Evolutionary conservation across 495 filamentous ascomycete genomes (phyloP).

Genomic region (Lasiosphaeria ovina): DNA sequence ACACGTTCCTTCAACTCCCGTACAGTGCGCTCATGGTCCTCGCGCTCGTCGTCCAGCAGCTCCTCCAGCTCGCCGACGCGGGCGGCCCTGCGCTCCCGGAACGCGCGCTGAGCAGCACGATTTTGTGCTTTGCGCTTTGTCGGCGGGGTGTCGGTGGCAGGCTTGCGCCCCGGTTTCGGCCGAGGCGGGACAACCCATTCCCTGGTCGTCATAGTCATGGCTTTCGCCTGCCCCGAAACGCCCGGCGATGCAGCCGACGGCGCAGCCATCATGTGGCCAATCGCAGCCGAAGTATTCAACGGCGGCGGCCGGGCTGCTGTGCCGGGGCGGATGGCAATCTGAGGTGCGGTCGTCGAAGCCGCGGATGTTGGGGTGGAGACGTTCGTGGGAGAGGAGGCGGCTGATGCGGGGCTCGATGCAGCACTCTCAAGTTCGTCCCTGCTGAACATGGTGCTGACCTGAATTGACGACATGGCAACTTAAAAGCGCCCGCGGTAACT

Average conservation of each 20-base stretch:
- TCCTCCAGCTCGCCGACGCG: conserved; percentile 85
- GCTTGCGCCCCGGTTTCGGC: conserved; percentile 91
- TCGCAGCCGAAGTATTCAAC: conserved; percentile 14
- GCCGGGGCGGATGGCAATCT: conserved; percentile 29
- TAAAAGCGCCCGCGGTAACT: too few species aligned
- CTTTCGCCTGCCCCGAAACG: conserved; percentile 16
- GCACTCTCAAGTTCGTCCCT: conserved; percentile 18
- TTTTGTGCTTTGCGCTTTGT: conserved; percentile 94
- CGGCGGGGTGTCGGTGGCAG: conserved; percentile 84
- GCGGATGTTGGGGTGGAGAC: conserved; percentile 25
- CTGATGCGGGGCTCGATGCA: conserved; percentile 29
- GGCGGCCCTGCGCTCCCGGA: conserved; percentile 81
- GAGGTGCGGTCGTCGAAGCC: conserved; percentile 19
- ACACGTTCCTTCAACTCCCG: conserved; percentile 46
- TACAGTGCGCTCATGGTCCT: conserved; percentile 47
- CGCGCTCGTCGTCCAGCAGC: conserved; percentile 64
- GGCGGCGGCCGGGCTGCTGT: conserved; percentile 23
- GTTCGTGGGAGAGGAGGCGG: conserved; percentile 22
- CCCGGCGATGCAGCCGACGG: conserved; percentile 24
- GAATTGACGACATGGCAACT: not conserved
- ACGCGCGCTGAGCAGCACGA: conserved; percentile 85
- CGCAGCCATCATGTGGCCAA: conserved; percentile 26
- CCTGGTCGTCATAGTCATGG: conserved; percentile 63
- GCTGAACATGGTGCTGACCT: conserved; percentile 1
- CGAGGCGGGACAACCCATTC: conserved; percentile 88